Evolutionary conservation across 768 basidiomycete genomes (phyloP).

Genomic region (Tricholoma furcatifolium): DNA sequence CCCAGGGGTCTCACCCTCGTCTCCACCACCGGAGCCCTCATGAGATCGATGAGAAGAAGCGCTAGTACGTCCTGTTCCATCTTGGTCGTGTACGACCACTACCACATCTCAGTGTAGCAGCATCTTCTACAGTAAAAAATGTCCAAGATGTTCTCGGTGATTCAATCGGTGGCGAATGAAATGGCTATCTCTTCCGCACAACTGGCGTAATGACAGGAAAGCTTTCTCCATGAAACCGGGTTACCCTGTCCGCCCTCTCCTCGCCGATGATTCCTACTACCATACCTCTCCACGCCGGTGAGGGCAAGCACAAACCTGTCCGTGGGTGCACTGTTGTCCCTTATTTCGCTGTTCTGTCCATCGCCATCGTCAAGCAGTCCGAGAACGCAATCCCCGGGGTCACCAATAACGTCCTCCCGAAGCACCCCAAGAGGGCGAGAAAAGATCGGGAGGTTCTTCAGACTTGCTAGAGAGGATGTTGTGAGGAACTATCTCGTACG

Average conservation of each 20-base stretch:
- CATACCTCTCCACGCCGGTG: conserved; percentile 87
- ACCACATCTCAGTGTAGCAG: conserved; percentile 49
- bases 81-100: neutral
- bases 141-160: conserved; percentile 91
- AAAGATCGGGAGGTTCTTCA: conserved; percentile 98
- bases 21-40: too few relatives aligned
- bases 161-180: conserved; percentile 86
- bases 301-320: conserved; percentile 98
- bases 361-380: conserved; percentile 96
- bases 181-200: conserved; percentile 97
- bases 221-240: conserved; percentile 99
- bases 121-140: conserved; percentile 88
- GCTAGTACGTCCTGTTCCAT: conserved; percentile 52
- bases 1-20: too few relatives aligned
- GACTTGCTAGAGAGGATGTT: conserved; percentile 96
- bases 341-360: conserved; percentile 92
- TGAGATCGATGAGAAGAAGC: conserved; percentile 88
- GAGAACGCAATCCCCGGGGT: conserved; percentile 87
- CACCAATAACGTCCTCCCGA: conserved; percentile 86
- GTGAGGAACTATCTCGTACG: conserved; percentile 96
- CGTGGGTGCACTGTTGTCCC: too few relatives aligned
- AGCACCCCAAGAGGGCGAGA: conserved; percentile 95
- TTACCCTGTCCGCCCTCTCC: conserved; percentile 90
- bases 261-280: conserved; percentile 97
- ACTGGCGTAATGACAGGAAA: conserved; percentile 97